Conservation (phyloP, 768 basidiomycete species). For the Auricularia heimuer region DNA sequence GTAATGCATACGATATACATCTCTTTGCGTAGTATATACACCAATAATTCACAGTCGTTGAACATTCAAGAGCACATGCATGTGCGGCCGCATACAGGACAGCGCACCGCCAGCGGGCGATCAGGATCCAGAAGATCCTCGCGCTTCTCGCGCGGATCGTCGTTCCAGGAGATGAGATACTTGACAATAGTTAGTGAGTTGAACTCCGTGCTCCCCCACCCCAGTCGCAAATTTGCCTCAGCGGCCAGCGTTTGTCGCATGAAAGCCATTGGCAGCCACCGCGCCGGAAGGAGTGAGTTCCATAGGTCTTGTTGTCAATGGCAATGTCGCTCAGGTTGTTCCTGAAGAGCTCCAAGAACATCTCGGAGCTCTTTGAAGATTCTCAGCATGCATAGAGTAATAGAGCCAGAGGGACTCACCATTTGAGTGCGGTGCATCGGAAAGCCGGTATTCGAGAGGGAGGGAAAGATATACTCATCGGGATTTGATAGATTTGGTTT, state of each 20-base stretch:
- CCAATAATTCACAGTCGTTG: too few relatives aligned
- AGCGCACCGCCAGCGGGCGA: constrained; percentile 15
- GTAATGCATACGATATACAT: too few relatives aligned
- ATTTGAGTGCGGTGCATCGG: too few relatives aligned
- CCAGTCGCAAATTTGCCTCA: constrained; percentile 35
- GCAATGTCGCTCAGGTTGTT: constrained; percentile 32
- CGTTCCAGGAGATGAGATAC: constrained; percentile 33
- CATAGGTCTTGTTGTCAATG: constrained; percentile 28
- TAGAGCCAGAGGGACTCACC: too few relatives aligned
- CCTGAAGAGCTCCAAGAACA: constrained; percentile 29
- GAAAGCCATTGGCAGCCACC: constrained; percentile 34
- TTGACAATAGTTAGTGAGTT: constrained; percentile 32
- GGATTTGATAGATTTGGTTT: too few relatives aligned
- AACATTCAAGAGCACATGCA: constrained; percentile 20
- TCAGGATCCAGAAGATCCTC: constrained; percentile 30
- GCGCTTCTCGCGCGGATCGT: constrained; percentile 23
- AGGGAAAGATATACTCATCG: too few relatives aligned
- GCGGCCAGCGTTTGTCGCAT: constrained; percentile 22
- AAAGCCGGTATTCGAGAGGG: too few relatives aligned
- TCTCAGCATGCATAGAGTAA: neutral
- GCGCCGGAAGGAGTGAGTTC: constrained; percentile 32
- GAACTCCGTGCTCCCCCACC: constrained; percentile 32
- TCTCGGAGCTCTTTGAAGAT: constrained; percentile 22
- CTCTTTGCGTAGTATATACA: too few relatives aligned
- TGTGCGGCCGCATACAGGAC: constrained; percentile 21